Base-by-base conservation (phyloP, 306 rosid genomes). In the Cucurbita pepo region DNA sequence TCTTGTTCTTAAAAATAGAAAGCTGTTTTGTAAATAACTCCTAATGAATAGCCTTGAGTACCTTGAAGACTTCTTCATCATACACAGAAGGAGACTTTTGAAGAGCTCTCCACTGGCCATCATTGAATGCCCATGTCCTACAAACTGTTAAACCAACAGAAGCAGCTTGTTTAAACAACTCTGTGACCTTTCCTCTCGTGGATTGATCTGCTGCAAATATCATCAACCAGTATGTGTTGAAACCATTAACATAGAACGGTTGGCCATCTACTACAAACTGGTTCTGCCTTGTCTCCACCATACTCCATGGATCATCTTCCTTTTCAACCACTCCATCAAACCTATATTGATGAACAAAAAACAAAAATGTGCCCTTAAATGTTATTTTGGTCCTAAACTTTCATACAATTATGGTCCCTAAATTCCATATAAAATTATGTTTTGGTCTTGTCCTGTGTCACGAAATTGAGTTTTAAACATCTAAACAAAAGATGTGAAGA, bases 121-220 rank as follows among this genome's bases (percentile, higher is more conserved):
- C 99, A 25, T 94, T 94, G 76, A 91, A 94, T 44, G 97, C 99
- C 97, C 99, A 94, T n/a, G 97, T 87, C 82, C 99, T 82, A 64
- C 97, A 91, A 72, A 94, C 92, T 8, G 96, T 81, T 74, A 94
- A 85, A 2, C 99, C 99, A 10, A 78, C 92, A 1, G 90, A 87
- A 78, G 88, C 71, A 45, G 97, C 96, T 79, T 84, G 89, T 62
- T 89, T 85, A 77, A 94, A 89, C 63, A 88, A 80, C 60, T 87
- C 91, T 50, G 81, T 89, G 63, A 94, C 97, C 78, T 89, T 94
- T 36, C 88, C 96, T 84, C 87, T 85, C 8, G 99, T 91, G 73
- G 99, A 94, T 38, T 87, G 77, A 77, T 91, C 99, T 14, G 95
- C 92, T 13, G 92, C 95, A 84, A 91, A 94, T 41, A 86, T 87